Evolutionary conservation across 805 yeast species (phyloP).

Genomic region (Wickerhamomyces rabaulensis): DNA sequence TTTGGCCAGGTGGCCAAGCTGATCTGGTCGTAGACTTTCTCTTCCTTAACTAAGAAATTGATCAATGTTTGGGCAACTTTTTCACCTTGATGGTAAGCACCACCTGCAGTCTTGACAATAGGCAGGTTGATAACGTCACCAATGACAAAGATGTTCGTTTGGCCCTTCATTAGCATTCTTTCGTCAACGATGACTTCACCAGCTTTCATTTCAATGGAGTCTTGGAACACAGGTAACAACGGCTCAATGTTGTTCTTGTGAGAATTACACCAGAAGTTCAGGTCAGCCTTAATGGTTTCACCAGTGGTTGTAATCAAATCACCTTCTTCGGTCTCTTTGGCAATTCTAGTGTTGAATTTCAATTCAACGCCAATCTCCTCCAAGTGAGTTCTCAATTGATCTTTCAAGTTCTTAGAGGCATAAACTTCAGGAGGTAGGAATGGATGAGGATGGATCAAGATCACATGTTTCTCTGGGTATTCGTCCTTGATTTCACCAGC

Average conservation of each 20-base stretch:
- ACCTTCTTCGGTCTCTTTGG: constrained; percentile 21
- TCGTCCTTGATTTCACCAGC: constrained; percentile 41
- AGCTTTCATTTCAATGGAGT: constrained; percentile 18
- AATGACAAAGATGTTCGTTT: constrained; percentile 29
- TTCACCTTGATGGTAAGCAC: constrained; percentile 27
- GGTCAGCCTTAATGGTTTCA: constrained; percentile 24
- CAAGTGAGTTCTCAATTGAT: constrained; percentile 9
- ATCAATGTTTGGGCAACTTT: constrained; percentile 15
- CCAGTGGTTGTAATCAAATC: constrained; percentile 23
- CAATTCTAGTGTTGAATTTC: constrained; percentile 28
- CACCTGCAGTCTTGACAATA: constrained; percentile 38
- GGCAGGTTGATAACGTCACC: constrained; percentile 33
- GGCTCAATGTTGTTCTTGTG: constrained; percentile 31
- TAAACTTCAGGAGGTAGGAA: constrained; percentile 35
- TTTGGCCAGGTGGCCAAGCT: constrained; percentile 16
- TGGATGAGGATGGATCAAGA: constrained; percentile 37
- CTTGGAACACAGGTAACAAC: constrained; percentile 18
- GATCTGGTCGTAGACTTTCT: constrained; percentile 9
- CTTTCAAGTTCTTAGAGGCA: constrained; percentile 20
- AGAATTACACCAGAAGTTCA: constrained; percentile 33
- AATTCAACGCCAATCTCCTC: constrained; percentile 21
- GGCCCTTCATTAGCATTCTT: constrained; percentile 19
- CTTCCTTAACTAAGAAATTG: constrained; percentile 12
- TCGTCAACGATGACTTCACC: constrained; percentile 24
- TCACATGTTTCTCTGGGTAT: constrained; percentile 33